Base-by-base conservation (phyloP, 176 grass and related monocot genomes). In the Olyra latifolia region DNA sequence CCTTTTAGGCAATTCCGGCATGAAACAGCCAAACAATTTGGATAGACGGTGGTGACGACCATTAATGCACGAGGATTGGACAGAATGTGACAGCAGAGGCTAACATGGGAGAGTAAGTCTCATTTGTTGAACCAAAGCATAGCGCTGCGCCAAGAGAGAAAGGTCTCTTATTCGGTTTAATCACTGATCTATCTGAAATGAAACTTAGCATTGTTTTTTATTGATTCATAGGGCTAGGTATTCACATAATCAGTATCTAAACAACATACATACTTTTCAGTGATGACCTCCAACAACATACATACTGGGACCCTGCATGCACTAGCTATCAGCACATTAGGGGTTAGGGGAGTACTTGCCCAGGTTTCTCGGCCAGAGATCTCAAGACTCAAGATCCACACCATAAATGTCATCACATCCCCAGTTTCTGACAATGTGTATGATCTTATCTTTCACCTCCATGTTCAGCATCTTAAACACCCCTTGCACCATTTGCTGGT, bases 181-280 rank as follows among this genome's bases (percentile, higher is more conserved):
- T 45, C 65, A 68, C 40, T 25, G 0, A 43, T 68, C 5, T 15
- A n/a, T n/a, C n/a, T n/a, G 4, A 68, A 25, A 68, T 68, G 19
- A 68, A 44, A 68, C 65, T 68, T 45, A 68, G n/a, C 65, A 25
- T 13, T 68, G 10, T 66, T 66, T 67, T 66, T 42, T 67, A 10
- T 41, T 20, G 20, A 62, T 61, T 61, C 58, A 10, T 63, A 14
- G 61, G 61, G 61, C 61, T 32, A 35, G 29, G 28, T 2, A 0
- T 63, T 63, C 29, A 3, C 8, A 68, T 4, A 44, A 45, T 68
- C n/a, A 22, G 7, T 65, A 71, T 52, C 45, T 4, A 3, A 71
- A 71, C 68, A 1, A 1, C 41, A 45, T 40, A 69, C n/a, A 2
- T 38, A 28, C 66, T 69, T 69, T 69, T 69, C 42, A 69, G 42